A percentile compares a stretch with the other conserved stretches of the same genome.
Evolutionary conservation across 2,329 filamentous ascomycete genomes (phyloP).

Genomic region (Fusarium nodosum): DNA sequence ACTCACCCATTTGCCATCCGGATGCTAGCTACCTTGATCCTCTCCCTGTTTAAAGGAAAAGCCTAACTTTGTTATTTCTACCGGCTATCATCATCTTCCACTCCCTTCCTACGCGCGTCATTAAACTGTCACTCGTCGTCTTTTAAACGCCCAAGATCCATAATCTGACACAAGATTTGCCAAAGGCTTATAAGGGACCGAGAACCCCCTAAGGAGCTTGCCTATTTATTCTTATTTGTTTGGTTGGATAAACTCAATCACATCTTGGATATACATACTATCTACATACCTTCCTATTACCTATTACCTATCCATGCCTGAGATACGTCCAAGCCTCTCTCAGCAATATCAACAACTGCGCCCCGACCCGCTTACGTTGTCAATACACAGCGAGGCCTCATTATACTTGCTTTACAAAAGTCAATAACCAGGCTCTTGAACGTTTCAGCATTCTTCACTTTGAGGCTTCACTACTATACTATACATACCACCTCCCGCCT

Average conservation of each 20-base stretch:
- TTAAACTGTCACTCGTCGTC: conserved; percentile 37
- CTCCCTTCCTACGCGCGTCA: conserved; percentile 35
- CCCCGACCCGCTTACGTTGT: conserved; percentile 44
- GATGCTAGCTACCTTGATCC: not conserved
- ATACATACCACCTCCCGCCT: conserved; percentile 1
- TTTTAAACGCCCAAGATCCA: conserved; percentile 16
- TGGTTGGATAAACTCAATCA: conserved; percentile 36
- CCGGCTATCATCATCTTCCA: conserved; percentile 7
- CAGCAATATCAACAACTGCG: conserved; percentile 38
- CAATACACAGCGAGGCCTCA: conserved; percentile 41
- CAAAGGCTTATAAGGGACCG: conserved; percentile 36
- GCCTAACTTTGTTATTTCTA: conserved; percentile 22
- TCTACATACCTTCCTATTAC: conserved; percentile 3
- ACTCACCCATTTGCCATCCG: conserved; percentile 1
- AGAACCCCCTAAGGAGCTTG: conserved; percentile 17
- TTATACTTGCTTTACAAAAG: conserved; percentile 36
- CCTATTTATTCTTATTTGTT: conserved; percentile 22
- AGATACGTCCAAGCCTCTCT: conserved; percentile 39
- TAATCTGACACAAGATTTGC: conserved; percentile 32
- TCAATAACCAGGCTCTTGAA: conserved; percentile 38
- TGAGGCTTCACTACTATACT: conserved; percentile 12
- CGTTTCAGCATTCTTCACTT: conserved; percentile 21
- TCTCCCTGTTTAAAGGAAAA: conserved; percentile 15
- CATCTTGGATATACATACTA: conserved; percentile 7
- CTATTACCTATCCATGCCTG: conserved; percentile 24